These are phyloP conservation scores for Kickxella alabastrina DNA, from an alignment of 192 early-diverging fungal species.

Conservation along the genomic window DNA sequence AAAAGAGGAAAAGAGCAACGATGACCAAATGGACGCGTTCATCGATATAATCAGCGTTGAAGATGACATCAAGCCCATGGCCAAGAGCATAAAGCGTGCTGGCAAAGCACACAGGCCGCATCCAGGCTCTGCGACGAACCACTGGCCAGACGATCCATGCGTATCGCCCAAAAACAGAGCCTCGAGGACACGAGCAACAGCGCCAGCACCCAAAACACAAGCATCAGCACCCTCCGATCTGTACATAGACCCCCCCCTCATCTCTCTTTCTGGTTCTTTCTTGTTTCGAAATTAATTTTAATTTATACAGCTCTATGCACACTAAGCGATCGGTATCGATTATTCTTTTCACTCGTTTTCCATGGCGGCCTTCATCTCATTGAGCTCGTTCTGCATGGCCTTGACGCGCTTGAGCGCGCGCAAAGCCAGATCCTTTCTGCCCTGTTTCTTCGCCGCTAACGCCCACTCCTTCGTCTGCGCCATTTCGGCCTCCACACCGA, in stretches of 20 bases:
- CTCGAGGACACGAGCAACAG: not conserved
- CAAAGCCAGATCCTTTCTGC: constrained; percentile 33
- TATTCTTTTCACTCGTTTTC: too few relatives aligned
- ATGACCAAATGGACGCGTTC: not conserved
- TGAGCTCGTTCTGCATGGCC: constrained; percentile 40
- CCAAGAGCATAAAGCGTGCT: too few relatives aligned
- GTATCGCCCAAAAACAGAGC: constrained; percentile 20
- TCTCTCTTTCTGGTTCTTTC: too few relatives aligned
- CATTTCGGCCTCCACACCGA: constrained; percentile 15
- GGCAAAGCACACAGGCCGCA: too few relatives aligned
- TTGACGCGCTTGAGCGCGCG: constrained; percentile 42
- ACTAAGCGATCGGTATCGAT: too few relatives aligned
- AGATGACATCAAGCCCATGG: too few relatives aligned
- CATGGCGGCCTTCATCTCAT: constrained; percentile 43
- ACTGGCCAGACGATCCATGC: constrained; percentile 20
- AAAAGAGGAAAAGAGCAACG: too few relatives aligned
- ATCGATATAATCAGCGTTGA: not conserved
- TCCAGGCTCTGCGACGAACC: too few relatives aligned
- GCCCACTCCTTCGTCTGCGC: constrained; percentile 35
- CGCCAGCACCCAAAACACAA: not conserved
- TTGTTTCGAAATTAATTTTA: too few relatives aligned
- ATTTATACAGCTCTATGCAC: too few relatives aligned
- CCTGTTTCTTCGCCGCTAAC: constrained; percentile 25
- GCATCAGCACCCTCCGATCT: constrained; percentile 9
- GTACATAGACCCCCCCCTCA: too few relatives aligned